These are phyloP conservation scores for Malassezia arunalokei DNA, from an alignment of 1,284 basidiomycete genomes.

Conservation along the genomic window DNA sequence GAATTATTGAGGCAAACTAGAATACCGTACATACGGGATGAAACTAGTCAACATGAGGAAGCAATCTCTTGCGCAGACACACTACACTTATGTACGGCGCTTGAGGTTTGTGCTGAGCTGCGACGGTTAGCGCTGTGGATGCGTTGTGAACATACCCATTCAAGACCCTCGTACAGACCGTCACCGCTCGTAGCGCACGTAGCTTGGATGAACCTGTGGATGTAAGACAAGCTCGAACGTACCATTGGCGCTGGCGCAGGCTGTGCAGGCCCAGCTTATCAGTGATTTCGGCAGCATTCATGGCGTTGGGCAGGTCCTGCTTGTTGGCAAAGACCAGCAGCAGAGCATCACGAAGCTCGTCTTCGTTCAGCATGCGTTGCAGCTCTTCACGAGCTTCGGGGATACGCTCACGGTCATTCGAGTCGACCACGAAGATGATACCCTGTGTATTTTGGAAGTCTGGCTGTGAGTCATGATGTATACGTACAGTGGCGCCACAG, in stretches of 20 bases:
- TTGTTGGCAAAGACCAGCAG: slow-evolving; percentile 99
- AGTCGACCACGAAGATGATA: slow-evolving; percentile 99
- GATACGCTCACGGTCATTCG: slow-evolving; percentile 98
- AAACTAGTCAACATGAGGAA: neutral
- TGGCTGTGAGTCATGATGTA: slow-evolving; percentile 1
- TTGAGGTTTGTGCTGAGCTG: slow-evolving; percentile 72
- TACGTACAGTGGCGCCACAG: slow-evolving; percentile 96
- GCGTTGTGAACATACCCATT: slow-evolving; percentile 36
- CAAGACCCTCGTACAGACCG: slow-evolving; percentile 85
- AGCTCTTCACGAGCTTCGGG: slow-evolving; percentile 98
- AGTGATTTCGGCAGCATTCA: slow-evolving; percentile 99
- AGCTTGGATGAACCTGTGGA: slow-evolving; percentile 84
- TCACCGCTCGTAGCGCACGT: slow-evolving; percentile 98
- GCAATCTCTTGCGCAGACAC: neutral
- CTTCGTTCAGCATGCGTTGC: slow-evolving; percentile 98
- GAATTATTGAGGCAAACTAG: neutral
- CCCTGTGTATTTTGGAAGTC: slow-evolving; percentile 99
- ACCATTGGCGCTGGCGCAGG: slow-evolving; percentile 66
- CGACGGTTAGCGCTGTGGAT: neutral
- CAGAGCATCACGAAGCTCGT: slow-evolving; percentile 95
- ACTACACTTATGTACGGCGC: slow-evolving; percentile 55
- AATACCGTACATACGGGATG: neutral
- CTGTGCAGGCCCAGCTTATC: slow-evolving; percentile 98
- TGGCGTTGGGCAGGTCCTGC: slow-evolving; percentile 95
- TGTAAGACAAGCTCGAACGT: neutral